Percentiles rank a stretch among this genome's conserved stretches.
These are phyloP conservation scores for Aspergillus pseudoterreus DNA, from an alignment of 2,329 filamentous ascomycete genomes.

Conservation along the genomic window DNA sequence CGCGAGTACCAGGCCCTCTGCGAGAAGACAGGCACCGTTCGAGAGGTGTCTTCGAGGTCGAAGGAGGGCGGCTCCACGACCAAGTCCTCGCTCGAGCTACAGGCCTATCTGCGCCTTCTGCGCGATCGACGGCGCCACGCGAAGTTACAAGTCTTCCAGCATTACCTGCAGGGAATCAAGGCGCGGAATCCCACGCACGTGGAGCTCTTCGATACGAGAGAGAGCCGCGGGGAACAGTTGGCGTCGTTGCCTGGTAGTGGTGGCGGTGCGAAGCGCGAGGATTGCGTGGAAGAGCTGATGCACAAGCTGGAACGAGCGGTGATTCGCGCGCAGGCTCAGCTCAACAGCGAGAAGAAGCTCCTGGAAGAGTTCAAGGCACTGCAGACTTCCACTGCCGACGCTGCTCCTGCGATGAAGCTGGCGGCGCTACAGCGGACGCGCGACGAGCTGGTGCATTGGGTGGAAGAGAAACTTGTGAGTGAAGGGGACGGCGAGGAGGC, in stretches of 20 bases:
- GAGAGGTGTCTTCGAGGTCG: constrained; percentile 22
- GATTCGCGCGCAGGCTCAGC: constrained; percentile 32
- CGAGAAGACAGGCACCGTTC: constrained; percentile 25
- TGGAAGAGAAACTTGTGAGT: constrained; percentile 47
- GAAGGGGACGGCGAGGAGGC: constrained; percentile 28
- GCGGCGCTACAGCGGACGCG: constrained; percentile 43
- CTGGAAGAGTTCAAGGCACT: constrained; percentile 30
- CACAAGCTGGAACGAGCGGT: constrained; percentile 39
- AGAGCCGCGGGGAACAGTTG: constrained; percentile 13
- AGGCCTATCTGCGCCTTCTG: constrained; percentile 43
- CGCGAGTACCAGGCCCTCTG: constrained; percentile 34
- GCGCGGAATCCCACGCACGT: constrained; percentile 18
- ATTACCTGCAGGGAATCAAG: constrained; percentile 42
- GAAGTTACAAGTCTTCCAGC: constrained; percentile 46
- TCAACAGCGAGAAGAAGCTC: constrained; percentile 34
- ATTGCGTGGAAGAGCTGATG: constrained; percentile 30
- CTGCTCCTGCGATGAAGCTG: constrained; percentile 20
- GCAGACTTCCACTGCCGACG: constrained; percentile 8
- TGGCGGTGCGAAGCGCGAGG: constrained; percentile 7
- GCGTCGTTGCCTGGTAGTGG: constrained; percentile 7
- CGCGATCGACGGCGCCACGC: constrained; percentile 44
- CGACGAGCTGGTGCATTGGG: constrained; percentile 49
- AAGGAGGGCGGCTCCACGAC: constrained; percentile 13
- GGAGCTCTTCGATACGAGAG: constrained; percentile 19
- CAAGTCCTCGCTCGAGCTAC: constrained; percentile 25